Evolutionary conservation across 2,329 filamentous ascomycete species (phyloP).

Genomic region (Furcasterigmium furcatum): DNA sequence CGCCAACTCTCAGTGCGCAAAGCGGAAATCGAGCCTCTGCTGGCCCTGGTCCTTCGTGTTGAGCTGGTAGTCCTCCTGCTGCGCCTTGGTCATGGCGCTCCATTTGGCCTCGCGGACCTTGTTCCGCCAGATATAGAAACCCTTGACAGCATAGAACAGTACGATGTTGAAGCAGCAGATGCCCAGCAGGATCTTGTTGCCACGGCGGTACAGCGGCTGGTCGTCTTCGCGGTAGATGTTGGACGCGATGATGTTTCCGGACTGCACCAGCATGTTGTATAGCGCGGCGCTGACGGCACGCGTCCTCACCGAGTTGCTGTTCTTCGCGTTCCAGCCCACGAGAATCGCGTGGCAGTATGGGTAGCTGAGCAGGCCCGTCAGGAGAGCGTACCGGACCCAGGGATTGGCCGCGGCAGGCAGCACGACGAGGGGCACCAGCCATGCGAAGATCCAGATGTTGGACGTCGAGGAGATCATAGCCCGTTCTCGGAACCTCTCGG

Average conservation of each 20-base stretch:
- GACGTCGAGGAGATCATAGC: slow-evolving; percentile 39
- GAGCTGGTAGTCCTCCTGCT: slow-evolving; percentile 43
- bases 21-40: slow-evolving; percentile 53
- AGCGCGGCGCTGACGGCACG: slow-evolving; percentile 42
- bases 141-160: slow-evolving; percentile 39
- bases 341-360: slow-evolving; percentile 47
- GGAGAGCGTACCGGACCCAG: slow-evolving; percentile 38
- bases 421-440: slow-evolving; percentile 39
- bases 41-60: slow-evolving; percentile 50
- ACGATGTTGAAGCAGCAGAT: slow-evolving; percentile 44
- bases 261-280: slow-evolving; percentile 45
- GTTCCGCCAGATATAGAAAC: slow-evolving; percentile 45
- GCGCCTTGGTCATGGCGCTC: slow-evolving; percentile 37
- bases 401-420: slow-evolving; percentile 29
- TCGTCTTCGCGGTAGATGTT: slow-evolving; percentile 56
- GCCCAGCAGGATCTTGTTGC: slow-evolving; percentile 46
- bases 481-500: slow-evolving; percentile 38
- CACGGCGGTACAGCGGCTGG: slow-evolving; percentile 46
- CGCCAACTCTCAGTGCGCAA: slow-evolving; percentile 38
- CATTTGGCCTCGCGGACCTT: slow-evolving; percentile 36
- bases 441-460: slow-evolving; percentile 49
- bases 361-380: slow-evolving; percentile 37
- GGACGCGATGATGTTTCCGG: slow-evolving; percentile 36
- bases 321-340: slow-evolving; percentile 43
- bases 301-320: slow-evolving; percentile 45